Evolutionary conservation across 116 monocot species (phyloP), one percentile per base, ranked within the genome.

Genomic region (Iris pallida): DNA sequence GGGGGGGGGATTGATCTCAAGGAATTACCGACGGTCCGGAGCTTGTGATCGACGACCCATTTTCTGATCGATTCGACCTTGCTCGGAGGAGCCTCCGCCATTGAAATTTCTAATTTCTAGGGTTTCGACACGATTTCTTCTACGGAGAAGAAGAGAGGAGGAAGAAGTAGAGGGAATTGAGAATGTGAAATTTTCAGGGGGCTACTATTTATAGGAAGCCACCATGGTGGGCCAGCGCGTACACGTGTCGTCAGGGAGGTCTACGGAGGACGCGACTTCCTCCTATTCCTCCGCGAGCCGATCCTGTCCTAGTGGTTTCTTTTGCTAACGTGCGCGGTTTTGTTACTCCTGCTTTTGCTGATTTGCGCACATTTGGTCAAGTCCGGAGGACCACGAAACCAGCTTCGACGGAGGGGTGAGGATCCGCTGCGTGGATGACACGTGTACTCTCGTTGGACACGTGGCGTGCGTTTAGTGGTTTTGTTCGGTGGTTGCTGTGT

Each of bases 1-100:
- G n/a, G n/a, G n/a, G 7, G 6, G 30, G 30, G 30, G 3, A 30
- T n/a, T n/a, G 3, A 30, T 30, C 30, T 30, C 30, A 30, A 42
- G 47, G 53, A 66, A 65, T 67, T 82, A 92, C 92, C 92, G 10
- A 92, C 92, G 13, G 92, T 59, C 47, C 88, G 80, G 14, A 92
- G 78, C 81, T 92, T 92, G 83, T 92, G 82, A 20, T 93, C 73
- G 11, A 78, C 78, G 54, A 93, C 73, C 90, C 93, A 93, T 71
- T 78, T 71, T 78, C 90, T 82, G 6, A 87, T 47, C 40, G 89
- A 86, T 5, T 81, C 76, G 10, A 76, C 53, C 69, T 69, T 87
- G 80, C 64, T 71, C 52, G 67, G 43, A 30, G 66, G 57, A 15
- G 16, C 61, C 69, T 80, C 80, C 54, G 78, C 85, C 92, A 92